Evolutionary conservation across 768 basidiomycete genomes (phyloP), one percentile per base, ranked within the genome.

Genomic region (Boletellus ananas): DNA sequence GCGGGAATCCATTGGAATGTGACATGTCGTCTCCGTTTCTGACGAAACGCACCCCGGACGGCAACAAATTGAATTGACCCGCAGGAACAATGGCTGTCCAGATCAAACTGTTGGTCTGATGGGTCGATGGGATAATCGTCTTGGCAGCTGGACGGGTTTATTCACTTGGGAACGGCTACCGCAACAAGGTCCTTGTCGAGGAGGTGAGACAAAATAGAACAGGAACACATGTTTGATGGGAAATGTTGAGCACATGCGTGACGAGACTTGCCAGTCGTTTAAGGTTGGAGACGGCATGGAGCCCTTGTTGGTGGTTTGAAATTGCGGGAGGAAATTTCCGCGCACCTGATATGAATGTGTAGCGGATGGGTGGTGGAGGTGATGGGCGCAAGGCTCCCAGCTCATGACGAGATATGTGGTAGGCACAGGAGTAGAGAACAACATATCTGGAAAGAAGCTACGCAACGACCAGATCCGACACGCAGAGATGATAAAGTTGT

Each of bases 391-490:
- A 25, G 35, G 51, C 54, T 60, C 43, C 45, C 54, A 50, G 14
- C 39, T 36, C 49, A 45, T 46, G 51, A 48, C 48, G 50, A 9
- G 34, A 49, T 42, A 13, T 43, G 35, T 41, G 36, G 49, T 42
- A 50, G 58, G 64, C 56, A 66, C 58, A 47, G 45, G 39, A 55
- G 58, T 55, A 44, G 48, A 66, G 61, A 52, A 58, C 39, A 62
- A 63, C 58, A 60, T 56, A 60, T 56, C 52, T 45, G 62, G 64
- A 58, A 65, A 48, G 61, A 49, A 39, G 50, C 50, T 56, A 52
- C 47, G 56, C 58, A 56, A 56, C 43, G 36, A 41, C 63, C 50
- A 70, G 68, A 67, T 69, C 60, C 58, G 67, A 56, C 54, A 55
- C 39, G 45, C 42, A 45, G 41, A 57, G 52, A 55, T 52, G 53